Evolutionary conservation across 768 basidiomycete genomes (phyloP).

Genomic region (Suillus fuscotomentosus): DNA sequence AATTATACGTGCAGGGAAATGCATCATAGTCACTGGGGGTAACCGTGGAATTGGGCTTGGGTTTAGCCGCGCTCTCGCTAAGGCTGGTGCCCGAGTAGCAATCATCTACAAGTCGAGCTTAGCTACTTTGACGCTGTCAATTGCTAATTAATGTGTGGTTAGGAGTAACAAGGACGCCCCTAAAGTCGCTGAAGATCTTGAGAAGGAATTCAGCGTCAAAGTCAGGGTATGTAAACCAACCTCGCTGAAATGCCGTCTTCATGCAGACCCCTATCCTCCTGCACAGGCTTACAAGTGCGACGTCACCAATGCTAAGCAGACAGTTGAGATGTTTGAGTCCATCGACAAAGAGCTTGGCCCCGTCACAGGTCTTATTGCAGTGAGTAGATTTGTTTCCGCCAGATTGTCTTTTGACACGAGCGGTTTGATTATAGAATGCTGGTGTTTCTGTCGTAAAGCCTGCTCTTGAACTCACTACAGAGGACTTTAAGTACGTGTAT

Average conservation of each 20-base stretch:
- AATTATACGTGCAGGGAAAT: conserved; percentile 33
- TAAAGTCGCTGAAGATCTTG: conserved; percentile 45
- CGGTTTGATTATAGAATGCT: conserved; percentile 43
- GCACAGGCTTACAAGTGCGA: conserved; percentile 61
- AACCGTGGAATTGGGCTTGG: conserved; percentile 61
- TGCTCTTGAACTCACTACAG: conserved; percentile 50
- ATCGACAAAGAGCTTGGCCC: conserved; percentile 49
- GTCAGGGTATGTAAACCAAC: conserved; percentile 26
- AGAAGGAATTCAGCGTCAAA: conserved; percentile 44
- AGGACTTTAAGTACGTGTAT: conserved; percentile 56
- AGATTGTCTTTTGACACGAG: no score
- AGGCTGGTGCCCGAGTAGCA: conserved; percentile 56
- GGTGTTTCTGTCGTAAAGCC: conserved; percentile 64
- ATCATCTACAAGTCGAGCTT: conserved; percentile 53
- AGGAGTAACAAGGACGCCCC: conserved; percentile 50
- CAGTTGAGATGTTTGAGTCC: conserved; percentile 42
- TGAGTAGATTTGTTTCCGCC: conserved; percentile 18
- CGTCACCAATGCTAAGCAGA: conserved; percentile 45
- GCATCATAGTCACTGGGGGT: conserved; percentile 59
- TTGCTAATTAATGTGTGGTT: neutral
- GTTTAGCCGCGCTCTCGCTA: conserved; percentile 49
- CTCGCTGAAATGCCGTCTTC: neutral
- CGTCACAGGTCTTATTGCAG: conserved; percentile 57
- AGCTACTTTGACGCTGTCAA: neutral
- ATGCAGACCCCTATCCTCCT: neutral